These are phyloP conservation scores for Ceratocystis huliohia DNA, from an alignment of 2,329 filamentous ascomycete genomes.

Conservation along the genomic window DNA sequence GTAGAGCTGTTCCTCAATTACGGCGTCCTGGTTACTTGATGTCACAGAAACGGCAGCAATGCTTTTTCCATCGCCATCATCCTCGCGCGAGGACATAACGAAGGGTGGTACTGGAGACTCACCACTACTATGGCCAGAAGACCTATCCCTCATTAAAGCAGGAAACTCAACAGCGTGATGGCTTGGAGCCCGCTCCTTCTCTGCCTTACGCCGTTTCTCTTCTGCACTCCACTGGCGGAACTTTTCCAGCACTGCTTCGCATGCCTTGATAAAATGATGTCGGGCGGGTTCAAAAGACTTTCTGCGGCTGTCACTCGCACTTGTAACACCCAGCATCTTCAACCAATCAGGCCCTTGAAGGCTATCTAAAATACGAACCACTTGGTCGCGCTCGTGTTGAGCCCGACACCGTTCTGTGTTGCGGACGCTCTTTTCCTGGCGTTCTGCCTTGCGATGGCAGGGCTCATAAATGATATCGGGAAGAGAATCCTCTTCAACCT, in stretches of 20 bases:
- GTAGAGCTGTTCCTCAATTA: slow-evolving; percentile 60
- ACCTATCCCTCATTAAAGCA: slow-evolving; percentile 22
- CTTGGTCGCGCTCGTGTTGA: slow-evolving; percentile 54
- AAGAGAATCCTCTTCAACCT: slow-evolving; percentile 40
- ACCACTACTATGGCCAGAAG: slow-evolving; percentile 21
- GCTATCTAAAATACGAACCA: slow-evolving; percentile 59
- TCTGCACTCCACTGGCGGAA: slow-evolving; percentile 80
- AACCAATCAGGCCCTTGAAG: slow-evolving; percentile 89
- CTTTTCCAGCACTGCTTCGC: slow-evolving; percentile 70
- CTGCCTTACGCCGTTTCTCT: slow-evolving; percentile 68
- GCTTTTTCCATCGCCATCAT: slow-evolving; percentile 23
- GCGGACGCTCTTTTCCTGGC: slow-evolving; percentile 48
- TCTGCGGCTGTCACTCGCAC: slow-evolving; percentile 70
- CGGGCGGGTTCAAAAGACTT: slow-evolving; percentile 79
- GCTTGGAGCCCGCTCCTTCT: slow-evolving; percentile 49
- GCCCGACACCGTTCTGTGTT: slow-evolving; percentile 53
- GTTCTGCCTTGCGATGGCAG: slow-evolving; percentile 46
- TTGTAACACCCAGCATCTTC: slow-evolving; percentile 77
- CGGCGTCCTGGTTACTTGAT: slow-evolving; percentile 49
- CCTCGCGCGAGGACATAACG: slow-evolving; percentile 12
- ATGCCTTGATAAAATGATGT: slow-evolving; percentile 71
- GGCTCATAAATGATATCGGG: slow-evolving; percentile 42
- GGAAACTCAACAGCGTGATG: slow-evolving; percentile 25
- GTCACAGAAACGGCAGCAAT: slow-evolving; percentile 21
- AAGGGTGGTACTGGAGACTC: slow-evolving; percentile 23